Evolutionary conservation across 768 basidiomycete genomes (phyloP).

Genomic region (Leucosporidium creatinivorum): DNA sequence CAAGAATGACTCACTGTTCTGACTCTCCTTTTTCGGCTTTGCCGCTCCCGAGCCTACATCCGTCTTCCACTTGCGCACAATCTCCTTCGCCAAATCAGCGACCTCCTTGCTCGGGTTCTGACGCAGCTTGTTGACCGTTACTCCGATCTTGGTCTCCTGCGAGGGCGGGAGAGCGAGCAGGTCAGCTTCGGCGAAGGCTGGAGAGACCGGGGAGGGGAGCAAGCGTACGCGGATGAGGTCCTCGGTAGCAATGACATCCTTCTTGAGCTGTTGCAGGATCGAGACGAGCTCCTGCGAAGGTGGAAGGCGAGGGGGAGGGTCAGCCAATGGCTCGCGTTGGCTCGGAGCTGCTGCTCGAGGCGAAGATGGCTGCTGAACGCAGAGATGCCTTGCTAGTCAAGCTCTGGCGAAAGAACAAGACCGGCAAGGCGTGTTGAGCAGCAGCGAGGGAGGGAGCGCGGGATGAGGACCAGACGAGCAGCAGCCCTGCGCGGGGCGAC

Average conservation of each 20-base stretch:
- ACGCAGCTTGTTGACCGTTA: slow-evolving; percentile 86
- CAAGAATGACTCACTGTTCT: not conserved
- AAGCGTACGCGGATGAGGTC: slow-evolving; percentile 35
- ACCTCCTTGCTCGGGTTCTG: slow-evolving; percentile 64
- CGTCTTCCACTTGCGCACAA: slow-evolving; percentile 82
- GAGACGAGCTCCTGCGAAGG: slow-evolving; percentile 18
- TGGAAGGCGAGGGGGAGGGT: not conserved
- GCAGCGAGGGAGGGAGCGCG: too few relatives aligned
- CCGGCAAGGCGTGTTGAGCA: too few relatives aligned
- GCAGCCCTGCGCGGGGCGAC: too few relatives aligned
- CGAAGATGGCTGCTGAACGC: too few relatives aligned
- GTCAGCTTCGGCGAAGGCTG: not conserved
- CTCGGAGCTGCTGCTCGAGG: not conserved
- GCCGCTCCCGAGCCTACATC: slow-evolving; percentile 56
- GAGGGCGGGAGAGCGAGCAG: too few relatives aligned
- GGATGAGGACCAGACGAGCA: too few relatives aligned
- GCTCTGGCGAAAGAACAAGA: not conserved
- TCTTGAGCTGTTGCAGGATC: slow-evolving; percentile 33
- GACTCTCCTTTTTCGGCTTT: slow-evolving; percentile 21
- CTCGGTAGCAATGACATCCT: slow-evolving; percentile 35
- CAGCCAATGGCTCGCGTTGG: not conserved
- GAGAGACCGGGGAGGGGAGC: not conserved
- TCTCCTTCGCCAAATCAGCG: slow-evolving; percentile 74
- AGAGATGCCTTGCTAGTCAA: slow-evolving; percentile 3
- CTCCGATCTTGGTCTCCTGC: slow-evolving; percentile 83